Percentiles rank a stretch among this genome's conserved stretches.
Conservation (phyloP, 345 rosid genomes). For the Syzygium jambos region DNA sequence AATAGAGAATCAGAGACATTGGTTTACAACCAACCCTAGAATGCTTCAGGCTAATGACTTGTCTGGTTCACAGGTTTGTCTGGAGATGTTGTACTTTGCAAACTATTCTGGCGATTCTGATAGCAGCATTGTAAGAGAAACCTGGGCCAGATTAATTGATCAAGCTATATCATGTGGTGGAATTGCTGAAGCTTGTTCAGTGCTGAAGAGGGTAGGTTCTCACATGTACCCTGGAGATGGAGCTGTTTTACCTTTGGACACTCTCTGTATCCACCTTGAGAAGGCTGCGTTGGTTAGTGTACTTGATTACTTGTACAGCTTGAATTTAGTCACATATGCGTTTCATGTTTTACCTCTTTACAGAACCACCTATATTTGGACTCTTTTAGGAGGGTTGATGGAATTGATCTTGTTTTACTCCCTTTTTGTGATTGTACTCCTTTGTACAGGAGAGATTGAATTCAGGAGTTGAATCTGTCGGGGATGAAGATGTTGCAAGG, state of each 20-base stretch:
- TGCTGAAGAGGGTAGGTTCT: conserved; percentile 84
- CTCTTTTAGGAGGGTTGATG: background rate
- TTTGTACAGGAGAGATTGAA: conserved; percentile 72
- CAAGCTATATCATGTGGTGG: conserved; percentile 90
- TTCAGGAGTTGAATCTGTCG: conserved; percentile 56
- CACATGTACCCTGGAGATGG: conserved; percentile 91
- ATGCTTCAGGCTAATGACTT: background rate
- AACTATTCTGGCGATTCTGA: conserved; percentile 90
- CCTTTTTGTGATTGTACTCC: background rate
- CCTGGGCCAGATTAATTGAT: conserved; percentile 91
- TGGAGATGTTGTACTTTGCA: conserved; percentile 93
- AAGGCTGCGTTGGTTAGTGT: conserved; percentile 70
- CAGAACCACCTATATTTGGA: background rate
- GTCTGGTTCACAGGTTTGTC: conserved; percentile 58
- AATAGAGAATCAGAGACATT: background rate
- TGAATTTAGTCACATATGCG: background rate
- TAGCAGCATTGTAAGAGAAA: conserved; percentile 85
- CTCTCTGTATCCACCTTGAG: conserved; percentile 91
- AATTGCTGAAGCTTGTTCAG: conserved; percentile 92
- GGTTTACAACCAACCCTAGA: background rate
- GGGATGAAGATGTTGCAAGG: conserved; percentile 84
- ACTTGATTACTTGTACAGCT: background rate
- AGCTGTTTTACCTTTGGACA: conserved; percentile 72
- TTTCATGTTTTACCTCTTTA: background rate
- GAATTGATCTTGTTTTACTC: background rate